These are phyloP conservation scores for Sphagnum contortum DNA, from an alignment of 225 moss, liverwort and hornwort genomes.

Conservation along the genomic window DNA sequence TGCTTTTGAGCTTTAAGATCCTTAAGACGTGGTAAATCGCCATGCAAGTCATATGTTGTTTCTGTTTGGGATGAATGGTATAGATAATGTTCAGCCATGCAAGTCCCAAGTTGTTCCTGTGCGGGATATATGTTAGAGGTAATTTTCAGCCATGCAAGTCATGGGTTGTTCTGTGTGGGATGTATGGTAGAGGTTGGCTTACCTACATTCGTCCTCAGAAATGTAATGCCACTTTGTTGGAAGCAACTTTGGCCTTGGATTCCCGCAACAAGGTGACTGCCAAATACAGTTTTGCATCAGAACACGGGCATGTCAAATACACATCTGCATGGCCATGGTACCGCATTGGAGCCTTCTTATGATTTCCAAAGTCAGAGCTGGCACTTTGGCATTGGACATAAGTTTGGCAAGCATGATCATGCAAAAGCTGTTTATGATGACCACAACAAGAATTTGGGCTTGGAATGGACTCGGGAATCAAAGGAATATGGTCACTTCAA, in stretches of 20 bases:
- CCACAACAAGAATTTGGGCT: slow-evolving; percentile 45
- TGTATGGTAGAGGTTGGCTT: slow-evolving; percentile 4
- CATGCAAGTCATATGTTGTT: too few species aligned
- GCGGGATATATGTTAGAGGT: too few species aligned
- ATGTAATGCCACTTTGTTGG: slow-evolving; percentile 74
- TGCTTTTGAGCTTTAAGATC: too few species aligned
- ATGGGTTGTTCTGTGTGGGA: too few species aligned
- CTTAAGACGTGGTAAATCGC: too few species aligned
- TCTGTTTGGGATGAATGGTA: too few species aligned
- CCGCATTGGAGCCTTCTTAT: slow-evolving; percentile 78
- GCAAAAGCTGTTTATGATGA: slow-evolving; percentile 63
- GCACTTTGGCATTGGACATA: slow-evolving; percentile 68
- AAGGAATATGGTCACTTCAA: slow-evolving; percentile 90
- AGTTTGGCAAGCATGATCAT: slow-evolving; percentile 54
- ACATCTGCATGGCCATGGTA: slow-evolving; percentile 46
- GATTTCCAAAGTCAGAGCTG: slow-evolving; percentile 82
- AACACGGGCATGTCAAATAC: slow-evolving; percentile 74
- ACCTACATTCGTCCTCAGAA: slow-evolving; percentile 94
- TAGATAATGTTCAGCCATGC: too few species aligned
- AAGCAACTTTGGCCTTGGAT: slow-evolving; percentile 64
- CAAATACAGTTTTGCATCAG: slow-evolving; percentile 68
- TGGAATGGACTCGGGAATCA: slow-evolving; percentile 89
- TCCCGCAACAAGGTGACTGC: slow-evolving; percentile 71
- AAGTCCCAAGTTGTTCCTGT: too few species aligned
- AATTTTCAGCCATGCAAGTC: too few species aligned